Evolutionary conservation across 176 grass and related monocot species (phyloP), one percentile per base, ranked within the genome.

Genomic region (Canna indica): DNA sequence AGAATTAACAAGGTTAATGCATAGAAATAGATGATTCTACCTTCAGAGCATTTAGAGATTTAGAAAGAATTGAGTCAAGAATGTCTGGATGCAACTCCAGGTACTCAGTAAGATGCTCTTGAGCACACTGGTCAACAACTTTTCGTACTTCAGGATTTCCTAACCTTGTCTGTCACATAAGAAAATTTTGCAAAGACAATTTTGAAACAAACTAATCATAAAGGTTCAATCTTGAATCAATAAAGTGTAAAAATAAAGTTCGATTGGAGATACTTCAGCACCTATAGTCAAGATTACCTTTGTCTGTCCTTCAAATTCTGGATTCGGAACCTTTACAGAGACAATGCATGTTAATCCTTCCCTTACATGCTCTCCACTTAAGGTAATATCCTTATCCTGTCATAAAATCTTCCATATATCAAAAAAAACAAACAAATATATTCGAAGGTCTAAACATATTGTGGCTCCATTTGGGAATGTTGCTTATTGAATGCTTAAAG

Each of bases 271-370:
- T 14, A 56, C 6, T 72, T 72, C 26, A 44, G 42, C 33, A 41
- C 36, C 34, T 59, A 60, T 42, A 63, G 20, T 25, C 63, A 66
- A 36, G 11, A 33, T 46, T 81, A 97, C 94, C 89, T 97, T 97
- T 36, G 94, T 97, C 66, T 97, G 94, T 46, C 94, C 94, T 83
- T 97, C 94, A 81, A 97, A 97, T 82, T 97, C 94, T 66, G 94
- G 89, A 76, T 85, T 83, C 72, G 89, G 84, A 44, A 97, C 94
- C 80, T 97, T 97, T 17, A 97, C 84, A 75, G 94, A 77, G 75
- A 97, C 76, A 75, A 97, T 67, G 15, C 94, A 92, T 72, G 94
- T 90, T 84, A 97, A 79, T 74, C 94, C 94, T 84, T 97, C 94
- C 82, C 94, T 90, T 68, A 92, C 94, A 83, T 97, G 94, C 70